Base-by-base conservation (phyloP, 495 filamentous ascomycete genomes). In the Aspergillus olivimuriae region DNA sequence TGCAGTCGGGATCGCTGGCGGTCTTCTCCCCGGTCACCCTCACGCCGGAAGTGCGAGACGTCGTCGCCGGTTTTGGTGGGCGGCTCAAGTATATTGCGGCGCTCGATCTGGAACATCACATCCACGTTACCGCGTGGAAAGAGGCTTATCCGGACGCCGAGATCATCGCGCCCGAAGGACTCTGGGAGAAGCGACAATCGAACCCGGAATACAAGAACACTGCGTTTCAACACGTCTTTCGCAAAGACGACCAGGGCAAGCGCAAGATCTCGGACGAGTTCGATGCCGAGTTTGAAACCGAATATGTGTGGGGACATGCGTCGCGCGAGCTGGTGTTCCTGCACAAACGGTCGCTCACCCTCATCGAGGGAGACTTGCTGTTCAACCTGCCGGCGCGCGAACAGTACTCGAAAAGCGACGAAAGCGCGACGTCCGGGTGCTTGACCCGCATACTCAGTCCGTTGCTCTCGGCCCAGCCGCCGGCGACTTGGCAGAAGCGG, bases 321-420 rank as follows among this genome's bases (percentile, higher is more conserved):
- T 94, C 89, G 57, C 83, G 86, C 60, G 92, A 98, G 61, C 61
- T 97, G 9, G 87, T 91, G 16, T 87, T 96, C 60, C 61, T 81
- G 56, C 87, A 94, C 61, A 85, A 84, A 59, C 89, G 86, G 0
- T 82, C 84, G 19, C 69, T 72, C 28, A 89, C 88, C 0, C 65
- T 98, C n/a, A 87, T 98, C 52, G 71, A 95, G 66, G 92, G 88
- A 15, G 92, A 98, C 58, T 59, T 97, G 30, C 52, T 96, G 44
- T 98, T 97, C 70, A 96, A 95, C 60, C 64, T 95, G 16, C 92
- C 92, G 0, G 83, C 90, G 1, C 74, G 61, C 1, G 92, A 97
- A 66, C 92, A 97, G 63, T 95, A 89, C 65, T 85, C 80, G 30
- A 80, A 74, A 46, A 72, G 73, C 0, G 66, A 73, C 12, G 72